Evolutionary conservation across 768 basidiomycete genomes (phyloP), one percentile per base, ranked within the genome.

Genomic region (Tylopilus intermedius): DNA sequence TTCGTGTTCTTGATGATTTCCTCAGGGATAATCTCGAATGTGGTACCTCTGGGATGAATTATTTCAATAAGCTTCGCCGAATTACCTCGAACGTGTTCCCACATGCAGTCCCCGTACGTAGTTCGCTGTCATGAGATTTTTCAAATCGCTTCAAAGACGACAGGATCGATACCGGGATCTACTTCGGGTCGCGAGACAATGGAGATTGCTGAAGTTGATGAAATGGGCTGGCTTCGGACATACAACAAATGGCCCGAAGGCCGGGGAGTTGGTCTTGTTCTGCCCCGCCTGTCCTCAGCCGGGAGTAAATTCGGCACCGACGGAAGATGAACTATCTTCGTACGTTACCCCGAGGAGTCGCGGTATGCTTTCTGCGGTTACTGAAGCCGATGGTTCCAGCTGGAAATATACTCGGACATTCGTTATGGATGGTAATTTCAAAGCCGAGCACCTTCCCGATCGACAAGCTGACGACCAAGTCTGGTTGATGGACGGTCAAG

Each of bases 261-360:
- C 24, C 4, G 40, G 45, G 0, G 33, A 55, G 1, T 24, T 55
- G 5, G 49, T 6, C 0, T 26, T 67, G 1, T 59, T 64, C 10
- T 67, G 69, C 18, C 57, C 63, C 0, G 54, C 62, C 4, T 71
- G 68, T 47, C 67, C 32, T 3, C 32, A 33, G 11, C 32, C 32
- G 1, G 32, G 32, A 1, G 11, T 33, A 33, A 33, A 33, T 11
- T 10, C 11, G 32, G 9, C 9, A 4, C 9, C 11, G 32, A 33
- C 9, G 9, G 32, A 33, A 11, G 32, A 7, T 4, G 32, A 33
- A 33, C 9, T 10, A 33, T 33, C 32, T 10, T 11, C 3, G 32
- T 33, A 11, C 9, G 32, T 11, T 33, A n/a, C n/a, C n/a, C n/a
- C n/a, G n/a, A n/a, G n/a, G n/a, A n/a, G n/a, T n/a, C 9, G 10